Base-by-base conservation (phyloP, 2,329 filamentous ascomycete species). In the Acephala macrosclerotiorum region DNA sequence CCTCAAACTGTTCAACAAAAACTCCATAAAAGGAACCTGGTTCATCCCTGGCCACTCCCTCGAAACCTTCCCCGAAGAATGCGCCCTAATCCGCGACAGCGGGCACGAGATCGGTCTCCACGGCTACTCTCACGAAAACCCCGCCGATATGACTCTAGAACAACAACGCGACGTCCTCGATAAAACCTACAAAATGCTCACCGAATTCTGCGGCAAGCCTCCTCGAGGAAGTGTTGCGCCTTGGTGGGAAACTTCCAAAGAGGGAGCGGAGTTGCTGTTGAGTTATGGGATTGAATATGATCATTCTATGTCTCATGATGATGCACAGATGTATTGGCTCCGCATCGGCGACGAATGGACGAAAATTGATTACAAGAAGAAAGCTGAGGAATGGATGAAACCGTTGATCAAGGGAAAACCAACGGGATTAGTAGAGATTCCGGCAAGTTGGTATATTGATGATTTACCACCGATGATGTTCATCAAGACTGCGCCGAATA, bases 141-240 rank as follows among this genome's bases (percentile, higher is more conserved):
- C 91, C 0, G 82, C 82, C 0, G 73, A 89, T 64, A 92, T 93
- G 90, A 90, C 84, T 0, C 75, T 91, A 1, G 90, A 93, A 74
- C 91, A 94, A 78, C 91, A 94, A 76, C 85, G 84, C 16, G 90
- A 91, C 64, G 89, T 94, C 18, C 83, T 95, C 6, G 88, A 91
- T 72, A 92, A 92, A 77, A 92, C 90, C 20, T 92, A 89, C 75
- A 84, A 85, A 25, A 83, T 93, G 77, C 83, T 93, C 38, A 92
- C 87, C 0, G 87, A 90, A 0, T 91, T 94, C 72, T 86, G 85
- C 47, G 89, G 91, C 6, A 92, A 92, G 77, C 89, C 88, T 0
- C 91, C 91, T 0, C 81, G 89, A 0, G 91, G 91, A 0, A 89
- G 85, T 45, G 91, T 93, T 0, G 91, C 90, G 0, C 91, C 91